These are phyloP conservation scores for Hordeum vulgare DNA, from an alignment of 176 grass and related monocot genomes.

Conservation along the genomic window DNA sequence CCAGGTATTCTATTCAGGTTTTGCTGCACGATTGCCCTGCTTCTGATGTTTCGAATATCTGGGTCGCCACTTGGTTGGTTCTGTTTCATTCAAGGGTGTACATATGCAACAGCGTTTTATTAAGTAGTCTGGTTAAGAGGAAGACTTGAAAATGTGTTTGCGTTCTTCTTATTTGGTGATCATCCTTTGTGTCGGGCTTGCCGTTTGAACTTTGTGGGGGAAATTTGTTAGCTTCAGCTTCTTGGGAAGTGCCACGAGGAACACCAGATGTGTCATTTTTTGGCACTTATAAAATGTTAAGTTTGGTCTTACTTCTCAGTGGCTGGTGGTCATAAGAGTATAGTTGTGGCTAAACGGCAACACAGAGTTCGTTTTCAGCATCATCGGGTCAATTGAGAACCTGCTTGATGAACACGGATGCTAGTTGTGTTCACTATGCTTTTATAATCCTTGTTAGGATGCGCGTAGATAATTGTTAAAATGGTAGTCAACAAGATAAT, in stretches of 20 bases:
- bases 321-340: neutral
- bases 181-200: neutral
- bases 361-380: neutral
- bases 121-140: too few species aligned
- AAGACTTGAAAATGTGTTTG: neutral
- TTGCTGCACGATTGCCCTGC: neutral
- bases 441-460: neutral
- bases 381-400: neutral
- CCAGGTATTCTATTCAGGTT: conserved; percentile 22
- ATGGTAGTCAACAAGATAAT: neutral
- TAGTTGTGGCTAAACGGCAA: neutral
- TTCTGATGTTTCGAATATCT: neutral
- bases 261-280: neutral
- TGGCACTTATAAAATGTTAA: neutral
- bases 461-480: neutral
- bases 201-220: neutral
- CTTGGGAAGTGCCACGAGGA: neutral
- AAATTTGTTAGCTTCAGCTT: neutral
- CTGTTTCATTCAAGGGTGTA: neutral
- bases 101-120: neutral
- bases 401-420: neutral
- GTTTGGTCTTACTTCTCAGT: neutral
- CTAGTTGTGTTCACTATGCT: neutral
- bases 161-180: neutral
- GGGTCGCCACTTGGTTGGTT: neutral